A percentile compares a stretch with the other conserved stretches of the same genome.
Conservation (phyloP, 2,329 filamentous ascomycete genomes). For the Venturia carpophila region DNA sequence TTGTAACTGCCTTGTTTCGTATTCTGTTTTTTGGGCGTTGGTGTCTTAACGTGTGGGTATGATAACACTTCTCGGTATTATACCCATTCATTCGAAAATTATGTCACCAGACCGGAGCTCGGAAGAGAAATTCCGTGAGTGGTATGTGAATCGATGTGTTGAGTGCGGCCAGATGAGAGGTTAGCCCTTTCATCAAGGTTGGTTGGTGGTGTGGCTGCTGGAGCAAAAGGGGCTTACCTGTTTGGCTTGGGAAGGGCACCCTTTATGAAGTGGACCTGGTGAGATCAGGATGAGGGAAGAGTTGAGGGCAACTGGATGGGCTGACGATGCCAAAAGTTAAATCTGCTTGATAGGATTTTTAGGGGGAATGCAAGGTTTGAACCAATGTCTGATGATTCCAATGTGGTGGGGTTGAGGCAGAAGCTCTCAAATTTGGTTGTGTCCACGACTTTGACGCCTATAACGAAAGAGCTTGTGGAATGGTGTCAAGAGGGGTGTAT, state of each 20-base stretch:
- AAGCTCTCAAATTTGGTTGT: slow-evolving; percentile 19
- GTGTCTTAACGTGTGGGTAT: background rate
- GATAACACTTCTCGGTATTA: slow-evolving; percentile 22
- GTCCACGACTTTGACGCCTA: slow-evolving; percentile 17
- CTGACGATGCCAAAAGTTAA: slow-evolving; percentile 23
- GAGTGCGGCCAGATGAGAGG: too few species aligned
- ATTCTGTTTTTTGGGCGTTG: background rate
- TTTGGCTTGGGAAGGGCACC: slow-evolving; percentile 19
- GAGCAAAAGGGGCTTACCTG: slow-evolving; percentile 20
- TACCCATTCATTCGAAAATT: slow-evolving; percentile 26
- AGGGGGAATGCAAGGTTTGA: slow-evolving; percentile 26
- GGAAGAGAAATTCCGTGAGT: slow-evolving; percentile 22
- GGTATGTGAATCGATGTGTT: slow-evolving; percentile 30
- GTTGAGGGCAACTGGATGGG: slow-evolving; percentile 24
- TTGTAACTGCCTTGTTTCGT: background rate
- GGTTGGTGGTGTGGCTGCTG: slow-evolving; percentile 24
- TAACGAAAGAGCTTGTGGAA: slow-evolving; percentile 22
- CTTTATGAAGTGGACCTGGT: slow-evolving; percentile 26
- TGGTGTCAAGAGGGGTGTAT: slow-evolving; percentile 26
- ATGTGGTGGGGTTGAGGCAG: background rate
- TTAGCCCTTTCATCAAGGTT: too few species aligned
- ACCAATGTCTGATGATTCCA: slow-evolving; percentile 20
- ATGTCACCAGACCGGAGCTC: slow-evolving; percentile 19
- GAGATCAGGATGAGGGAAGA: slow-evolving; percentile 22
- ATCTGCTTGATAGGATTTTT: slow-evolving; percentile 24